Evolutionary conservation across 2,329 filamentous ascomycete species (phyloP).

Genomic region (Grosmannia penicillata): DNA sequence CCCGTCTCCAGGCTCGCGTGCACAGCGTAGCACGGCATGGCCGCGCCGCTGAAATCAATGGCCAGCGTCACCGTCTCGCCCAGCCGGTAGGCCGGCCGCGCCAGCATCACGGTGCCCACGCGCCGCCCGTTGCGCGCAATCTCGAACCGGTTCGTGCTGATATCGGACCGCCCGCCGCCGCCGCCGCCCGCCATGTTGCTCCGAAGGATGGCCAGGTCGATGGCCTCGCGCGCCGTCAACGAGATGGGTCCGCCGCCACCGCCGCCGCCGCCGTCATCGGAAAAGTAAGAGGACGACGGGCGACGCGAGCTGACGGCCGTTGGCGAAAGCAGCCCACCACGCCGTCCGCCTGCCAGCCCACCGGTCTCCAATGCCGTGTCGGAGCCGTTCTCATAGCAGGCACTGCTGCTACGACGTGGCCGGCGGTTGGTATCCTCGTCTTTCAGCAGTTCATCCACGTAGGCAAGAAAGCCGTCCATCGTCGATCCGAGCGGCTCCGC

Average conservation of each 20-base stretch:
- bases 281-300: conserved; percentile 26
- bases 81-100: conserved; percentile 74
- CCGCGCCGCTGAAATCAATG: conserved; percentile 66
- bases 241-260: conserved; percentile 28
- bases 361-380: too few species aligned
- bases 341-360: background rate
- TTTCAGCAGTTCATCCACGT: conserved; percentile 59
- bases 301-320: conserved; percentile 44
- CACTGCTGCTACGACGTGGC: conserved; percentile 14
- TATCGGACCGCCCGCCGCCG: conserved; percentile 31
- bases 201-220: conserved; percentile 79
- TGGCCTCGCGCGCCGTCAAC: conserved; percentile 62
- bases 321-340: conserved; percentile 52
- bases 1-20: conserved; percentile 73
- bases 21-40: conserved; percentile 74
- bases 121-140: conserved; percentile 83
- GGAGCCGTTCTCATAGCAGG: conserved; percentile 25
- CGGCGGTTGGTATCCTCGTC: background rate
- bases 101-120: conserved; percentile 82
- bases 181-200: conserved; percentile 44
- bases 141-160: conserved; percentile 85
- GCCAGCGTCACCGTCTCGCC: conserved; percentile 76
- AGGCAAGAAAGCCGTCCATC: conserved; percentile 56
- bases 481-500: conserved; percentile 20
- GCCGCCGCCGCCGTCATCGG: conserved; percentile 6